Percentiles rank a stretch among this genome's conserved stretches.
phyloP scores from a whole-genome alignment of 2,329 filamentous ascomycete species.

The Dissoconium aciculare region DNA sequence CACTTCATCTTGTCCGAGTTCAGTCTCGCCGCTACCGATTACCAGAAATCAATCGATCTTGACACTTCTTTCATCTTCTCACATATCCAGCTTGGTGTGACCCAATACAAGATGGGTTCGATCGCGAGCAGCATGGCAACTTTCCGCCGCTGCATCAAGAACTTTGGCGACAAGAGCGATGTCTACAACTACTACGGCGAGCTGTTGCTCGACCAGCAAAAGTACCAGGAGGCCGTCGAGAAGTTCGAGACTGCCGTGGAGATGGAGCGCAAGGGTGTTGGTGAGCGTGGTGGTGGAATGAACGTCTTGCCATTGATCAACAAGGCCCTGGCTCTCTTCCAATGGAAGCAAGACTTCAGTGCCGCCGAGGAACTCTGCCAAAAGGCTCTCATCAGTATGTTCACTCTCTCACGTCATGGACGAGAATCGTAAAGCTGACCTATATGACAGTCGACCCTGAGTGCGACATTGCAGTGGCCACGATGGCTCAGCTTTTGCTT shows the following conservation, averaged over 20 bases:
- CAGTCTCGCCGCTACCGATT: conserved; percentile 87
- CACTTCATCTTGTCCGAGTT: conserved; percentile 97
- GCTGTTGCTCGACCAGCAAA: conserved; percentile 87
- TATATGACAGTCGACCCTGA: conserved; percentile 68
- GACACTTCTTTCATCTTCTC: conserved; percentile 97
- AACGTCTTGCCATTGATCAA: conserved; percentile 97
- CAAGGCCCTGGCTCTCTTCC: conserved; percentile 92
- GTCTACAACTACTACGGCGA: conserved; percentile 99
- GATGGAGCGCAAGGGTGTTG: conserved; percentile 66
- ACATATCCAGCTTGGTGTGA: conserved; percentile 96
- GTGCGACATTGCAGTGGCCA: conserved; percentile 96
- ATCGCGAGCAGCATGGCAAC: conserved; percentile 97
- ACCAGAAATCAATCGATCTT: conserved; percentile 96
- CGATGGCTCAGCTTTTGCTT: conserved; percentile 92
- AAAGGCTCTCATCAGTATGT: conserved; percentile 89
- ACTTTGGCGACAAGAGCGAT: conserved; percentile 89
- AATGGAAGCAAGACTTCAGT: conserved; percentile 93
- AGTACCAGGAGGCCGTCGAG: conserved; percentile 87
- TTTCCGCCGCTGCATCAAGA: conserved; percentile 94
- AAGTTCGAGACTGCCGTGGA: conserved; percentile 98
- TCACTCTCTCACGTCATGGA: background rate
- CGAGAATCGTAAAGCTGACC: conserved; percentile 24
- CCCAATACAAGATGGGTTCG: conserved; percentile 98
- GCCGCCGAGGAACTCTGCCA: conserved; percentile 94
- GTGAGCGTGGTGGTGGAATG: conserved; percentile 83